Evolutionary conservation across 2,329 filamentous ascomycete genomes (phyloP), one percentile per base, ranked within the genome.

Genomic region (Colletotrichum endophyticum): DNA sequence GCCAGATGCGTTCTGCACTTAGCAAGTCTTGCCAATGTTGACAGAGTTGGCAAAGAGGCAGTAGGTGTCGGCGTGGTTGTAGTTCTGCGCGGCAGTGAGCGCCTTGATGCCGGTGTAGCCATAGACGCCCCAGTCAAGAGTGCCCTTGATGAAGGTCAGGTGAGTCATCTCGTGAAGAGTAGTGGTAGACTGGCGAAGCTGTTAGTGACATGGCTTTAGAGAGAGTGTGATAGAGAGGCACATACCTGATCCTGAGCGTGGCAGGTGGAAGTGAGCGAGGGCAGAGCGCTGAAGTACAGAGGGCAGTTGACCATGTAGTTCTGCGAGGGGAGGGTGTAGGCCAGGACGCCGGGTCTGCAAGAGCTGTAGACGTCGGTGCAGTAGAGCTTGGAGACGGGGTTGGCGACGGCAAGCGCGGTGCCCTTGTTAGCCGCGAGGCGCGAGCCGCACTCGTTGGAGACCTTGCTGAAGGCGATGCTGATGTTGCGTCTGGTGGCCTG

Each of bases 141-240:
- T 94, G 15, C 91, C 91, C 72, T 91, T 91, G 77, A 84, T 84
- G 87, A 81, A 88, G 84, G 22, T 89, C 87, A 89, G 78, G 81
- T 94, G 93, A 8, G 92, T 93, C 80, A 89, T 86, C 87, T 95
- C 93, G 80, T 95, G 93, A 15, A 95, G 83, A 30, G 89, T 88
- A 15, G 92, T 94, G 15, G 89, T 93, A 5, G 90, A 90, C 84
- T 93, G 91, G n/a, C 8, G 19, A 80, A 94, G 92, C 84, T 94
- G 92, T 73, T n/a, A 73, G 71, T 39, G 44, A 53, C 44, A 53
- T 22, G 4, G 44, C n/a, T 22, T 22, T 2, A 53, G 44, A 22
- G n/a, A 12, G n/a, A 0, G 9, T 13, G 89, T 93, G 4, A 89
- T 25, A 13, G n/a, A 53, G 44, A 53, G n/a, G 12, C 90, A 34